Base-by-base conservation (phyloP, 1,139 yeast species). In the Pichia sp. region DNA sequence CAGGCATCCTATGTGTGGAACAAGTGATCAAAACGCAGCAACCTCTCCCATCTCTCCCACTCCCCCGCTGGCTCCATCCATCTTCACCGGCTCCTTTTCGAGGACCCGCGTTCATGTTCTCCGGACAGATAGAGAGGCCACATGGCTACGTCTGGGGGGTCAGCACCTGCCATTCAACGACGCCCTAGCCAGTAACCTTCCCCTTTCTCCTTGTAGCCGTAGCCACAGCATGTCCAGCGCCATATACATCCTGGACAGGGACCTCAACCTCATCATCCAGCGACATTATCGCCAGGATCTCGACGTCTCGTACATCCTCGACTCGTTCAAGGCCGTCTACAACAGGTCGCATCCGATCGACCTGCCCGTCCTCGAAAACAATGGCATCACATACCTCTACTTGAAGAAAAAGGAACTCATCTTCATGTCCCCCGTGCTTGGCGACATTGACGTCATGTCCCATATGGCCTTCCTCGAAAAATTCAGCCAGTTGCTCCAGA, bases 231-330 rank as follows among this genome's bases (percentile, higher is more conserved):
- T 80, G 85, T 82, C 83, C 34, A 76, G 82, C 41, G 83, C 80
- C 48, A 72, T 83, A 45, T 85, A 78, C 61, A 79, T 83, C 51
- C 72, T 83, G 49, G 88, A 83, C 67, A 80, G 79, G 60, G 74
- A 77, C 59, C 76, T 83, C 48, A 79, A 80, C 61, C 74, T 82
- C 4, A 70, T 83, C 26, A 75, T 83, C 54, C 77, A 82, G 7
- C 70, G 85, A 59, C 84, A 80, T 62, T 79, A 82, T 61, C 80
- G 76, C 59, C 79, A 82, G 12, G 84, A 80, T 59, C 71, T 79
- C 41, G 74, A 80, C 37, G 50, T 73, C 16, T 69, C 41, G 60
- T 71, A 54, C 71, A 73, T 57, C 60, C 68, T 69, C 74, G 74
- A 62, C 59, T 69, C 60, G 64, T 67, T 64, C 67, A 61, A 73